These are phyloP conservation scores for Pezicula neosporulosa DNA, from an alignment of 2,329 filamentous ascomycete species.

Conservation along the genomic window DNA sequence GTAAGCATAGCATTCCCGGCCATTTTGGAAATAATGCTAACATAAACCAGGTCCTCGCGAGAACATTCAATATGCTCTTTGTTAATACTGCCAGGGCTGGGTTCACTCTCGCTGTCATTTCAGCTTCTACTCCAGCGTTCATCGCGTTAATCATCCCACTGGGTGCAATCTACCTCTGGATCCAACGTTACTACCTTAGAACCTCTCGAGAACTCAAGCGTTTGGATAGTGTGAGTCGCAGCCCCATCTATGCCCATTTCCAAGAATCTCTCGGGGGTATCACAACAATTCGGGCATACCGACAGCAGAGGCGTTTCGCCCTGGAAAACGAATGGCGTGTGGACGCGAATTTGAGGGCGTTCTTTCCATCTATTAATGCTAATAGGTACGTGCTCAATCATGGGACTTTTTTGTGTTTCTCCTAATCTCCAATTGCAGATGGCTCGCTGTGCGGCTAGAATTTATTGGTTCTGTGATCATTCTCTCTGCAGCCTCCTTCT, in stretches of 20 bases:
- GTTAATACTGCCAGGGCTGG: conserved; percentile 69
- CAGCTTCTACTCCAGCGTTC: conserved; percentile 76
- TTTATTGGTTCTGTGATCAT: conserved; percentile 96
- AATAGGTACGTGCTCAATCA: conserved; percentile 22
- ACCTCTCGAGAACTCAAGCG: conserved; percentile 96
- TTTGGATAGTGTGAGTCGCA: conserved; percentile 90
- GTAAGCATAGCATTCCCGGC: conserved; percentile 9
- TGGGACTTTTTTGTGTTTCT: not conserved
- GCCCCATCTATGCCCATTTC: conserved; percentile 97
- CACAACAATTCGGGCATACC: conserved; percentile 92
- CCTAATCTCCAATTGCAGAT: conserved; percentile 54
- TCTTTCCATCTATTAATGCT: conserved; percentile 92
- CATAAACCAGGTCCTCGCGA: conserved; percentile 87
- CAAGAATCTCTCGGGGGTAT: conserved; percentile 94
- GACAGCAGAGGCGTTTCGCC: conserved; percentile 82
- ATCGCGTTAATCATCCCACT: conserved; percentile 78
- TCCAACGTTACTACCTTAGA: conserved; percentile 94
- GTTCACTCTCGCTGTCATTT: conserved; percentile 87
- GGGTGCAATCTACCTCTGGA: conserved; percentile 77
- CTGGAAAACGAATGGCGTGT: conserved; percentile 97
- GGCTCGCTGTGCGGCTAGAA: conserved; percentile 91
- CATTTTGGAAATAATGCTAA: conserved; percentile 45
- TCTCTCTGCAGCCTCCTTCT: conserved; percentile 76
- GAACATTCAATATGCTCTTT: conserved; percentile 97
- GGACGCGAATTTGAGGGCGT: conserved; percentile 89